Evolutionary conservation across 2,329 filamentous ascomycete genomes (phyloP), one percentile per base, ranked within the genome.

Genomic region (Colletotrichum nymphaeae): DNA sequence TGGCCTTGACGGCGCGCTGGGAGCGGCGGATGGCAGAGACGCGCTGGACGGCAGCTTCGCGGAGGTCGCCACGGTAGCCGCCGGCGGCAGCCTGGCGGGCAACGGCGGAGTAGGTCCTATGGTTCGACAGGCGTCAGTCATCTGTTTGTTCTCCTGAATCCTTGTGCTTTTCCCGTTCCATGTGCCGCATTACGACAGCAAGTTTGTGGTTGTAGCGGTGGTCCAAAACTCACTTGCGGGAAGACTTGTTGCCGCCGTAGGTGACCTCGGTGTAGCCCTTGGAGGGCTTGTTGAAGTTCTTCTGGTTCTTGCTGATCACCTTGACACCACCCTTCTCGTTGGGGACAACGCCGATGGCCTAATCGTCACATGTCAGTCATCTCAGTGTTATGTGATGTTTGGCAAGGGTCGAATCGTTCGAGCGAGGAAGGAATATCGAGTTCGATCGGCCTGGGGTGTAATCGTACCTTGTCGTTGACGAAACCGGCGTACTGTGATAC

Each of bases 61-160:
- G 93, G 85, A 95, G 89, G 84, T 96, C 94, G 80, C 89, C 81
- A 80, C 94, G 94, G 93, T 98, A 99, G 83, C 92, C 91, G 83
- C 90, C 90, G 91, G 95, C 95, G 85, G 95, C 93, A 80, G 92
- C 91, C 84, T 89, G 88, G 88, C 91, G 93, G 87, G 95, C 95
- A 84, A 98, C 91, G 80, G 90, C 90, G 88, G 93, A 94, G 92
- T 95, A 98, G 87, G 93, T 93, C 91, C 95, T 97, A 77, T 57
- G 56, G 56, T 32, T 35, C 16, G 9, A 63, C 76, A 71, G 69
- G 14, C 8, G 62, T 73, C 49, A 73, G 28, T 22, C 11, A 66
- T 26, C 30, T 46, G 32, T 35, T 6, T 30, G 5, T 22, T 55
- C 30, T 30, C 53, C 4, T 8, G 16, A 5, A 28, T 16, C 16